A percentile compares a stretch with the other conserved stretches of the same genome.
These are phyloP conservation scores for Colletotrichum sp. DNA, from an alignment of 2,329 filamentous ascomycete species.

Conservation along the genomic window DNA sequence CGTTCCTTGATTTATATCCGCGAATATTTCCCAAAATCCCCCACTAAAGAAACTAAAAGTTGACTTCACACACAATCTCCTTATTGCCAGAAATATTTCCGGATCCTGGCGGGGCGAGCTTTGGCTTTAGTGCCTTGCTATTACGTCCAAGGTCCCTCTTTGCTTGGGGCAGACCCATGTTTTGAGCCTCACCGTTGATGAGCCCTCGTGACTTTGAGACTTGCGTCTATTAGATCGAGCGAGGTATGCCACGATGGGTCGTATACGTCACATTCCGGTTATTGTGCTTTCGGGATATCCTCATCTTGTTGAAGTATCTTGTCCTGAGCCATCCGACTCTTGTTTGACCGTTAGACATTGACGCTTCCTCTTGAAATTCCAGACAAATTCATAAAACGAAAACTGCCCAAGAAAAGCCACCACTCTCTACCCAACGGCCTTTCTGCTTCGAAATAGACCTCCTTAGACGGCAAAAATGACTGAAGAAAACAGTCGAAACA, in stretches of 20 bases:
- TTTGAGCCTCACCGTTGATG: not conserved
- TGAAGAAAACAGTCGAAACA: not conserved
- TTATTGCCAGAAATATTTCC: not conserved
- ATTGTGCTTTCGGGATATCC: not conserved
- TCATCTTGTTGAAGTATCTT: not conserved
- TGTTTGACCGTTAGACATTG: not conserved
- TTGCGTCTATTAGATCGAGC: not conserved
- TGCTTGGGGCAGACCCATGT: not conserved
- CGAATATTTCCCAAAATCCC: not conserved
- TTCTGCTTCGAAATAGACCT: not conserved
- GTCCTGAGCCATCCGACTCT: not conserved
- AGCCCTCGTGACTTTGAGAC: not conserved
- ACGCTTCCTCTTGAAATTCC: not conserved
- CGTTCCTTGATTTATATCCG: not conserved
- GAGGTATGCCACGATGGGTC: not conserved
- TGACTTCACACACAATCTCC: not conserved
- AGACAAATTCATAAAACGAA: not conserved
- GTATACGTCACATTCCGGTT: not conserved
- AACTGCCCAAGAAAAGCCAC: not conserved
- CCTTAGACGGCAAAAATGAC: not conserved
- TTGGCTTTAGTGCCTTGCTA: not conserved
- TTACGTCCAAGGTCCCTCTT: not conserved
- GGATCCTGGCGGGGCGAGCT: not conserved
- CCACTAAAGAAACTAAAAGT: not conserved
- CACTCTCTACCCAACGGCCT: not conserved